Base-by-base conservation (phyloP, 116 monocot species). In the Dioscorea cayenensis region DNA sequence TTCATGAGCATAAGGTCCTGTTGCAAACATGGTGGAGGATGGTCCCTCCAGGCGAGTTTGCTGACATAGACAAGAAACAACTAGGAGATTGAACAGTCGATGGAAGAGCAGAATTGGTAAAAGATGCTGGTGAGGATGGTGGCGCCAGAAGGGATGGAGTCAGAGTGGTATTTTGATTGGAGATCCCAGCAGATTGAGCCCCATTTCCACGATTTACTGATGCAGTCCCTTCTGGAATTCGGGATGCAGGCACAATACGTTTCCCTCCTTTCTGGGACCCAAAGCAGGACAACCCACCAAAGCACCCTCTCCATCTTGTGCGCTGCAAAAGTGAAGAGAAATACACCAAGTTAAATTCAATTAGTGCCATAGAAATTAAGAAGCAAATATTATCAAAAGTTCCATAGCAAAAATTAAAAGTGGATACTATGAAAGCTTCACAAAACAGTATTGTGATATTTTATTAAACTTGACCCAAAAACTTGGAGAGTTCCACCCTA, bases 1-100 rank as follows among this genome's bases (percentile, higher is more conserved):
- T 81, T 97, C 97, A 74, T 97, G 88, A 70, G 97, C 97, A 74
- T 97, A 97, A 14, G 97, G 97, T 11, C 97, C 97, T 10, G 88
- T 93, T 28, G 83, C 88, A 69, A 78, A 97, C 93, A 97, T 93
- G 62, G 82, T 86, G 69, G 85, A 84, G 38, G 97, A 78, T 62
- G 89, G 86, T 0, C 76, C 76, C 84, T 14, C 71, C 92, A 74
- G 90, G 90, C 69, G 90, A 88, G 49, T 84, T 90, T 25, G 85
- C 95, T 70, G 96, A 87, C 67, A 92, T 65, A 16, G 97, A 93
- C 68, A 97, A 77, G 71, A 90, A 90, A 75, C 87, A 88, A 72
- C 73, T 90, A 10, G 97, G 97, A 55, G 97, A 97, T 74, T 92
- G 97, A 36, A 74, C 85, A 20, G 92, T 96, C 1, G 96, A 96